Conservation (phyloP, 306 rosid species). For the Rubus idaeus region DNA sequence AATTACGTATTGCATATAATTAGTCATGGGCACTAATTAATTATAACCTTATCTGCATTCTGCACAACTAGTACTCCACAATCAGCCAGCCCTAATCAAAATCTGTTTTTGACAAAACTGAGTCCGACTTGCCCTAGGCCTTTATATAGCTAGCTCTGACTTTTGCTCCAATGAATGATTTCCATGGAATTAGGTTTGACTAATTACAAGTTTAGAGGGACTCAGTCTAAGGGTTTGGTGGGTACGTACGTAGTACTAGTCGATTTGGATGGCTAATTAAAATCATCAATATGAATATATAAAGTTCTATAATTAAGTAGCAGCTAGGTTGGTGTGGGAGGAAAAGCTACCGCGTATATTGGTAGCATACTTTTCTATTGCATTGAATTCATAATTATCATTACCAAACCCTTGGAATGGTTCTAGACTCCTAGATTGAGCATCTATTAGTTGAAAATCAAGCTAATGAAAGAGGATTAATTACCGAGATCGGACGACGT, state of each 20-base stretch:
- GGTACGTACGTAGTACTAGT: neutral
- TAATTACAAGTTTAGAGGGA: neutral
- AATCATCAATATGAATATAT: neutral
- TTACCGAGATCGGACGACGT: neutral
- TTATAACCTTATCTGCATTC: neutral
- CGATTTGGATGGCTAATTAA: neutral
- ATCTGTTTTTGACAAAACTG: neutral
- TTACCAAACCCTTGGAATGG: slow-evolving; percentile 1
- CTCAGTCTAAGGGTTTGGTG: slow-evolving; percentile 7
- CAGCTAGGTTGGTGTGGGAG: neutral
- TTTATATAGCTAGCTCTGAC: neutral
- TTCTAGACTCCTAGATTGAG: neutral
- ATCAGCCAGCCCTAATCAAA: neutral
- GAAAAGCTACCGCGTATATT: neutral
- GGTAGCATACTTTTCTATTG: neutral
- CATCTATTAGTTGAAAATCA: neutral
- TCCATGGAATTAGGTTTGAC: slow-evolving; percentile 1
- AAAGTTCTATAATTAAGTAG: neutral
- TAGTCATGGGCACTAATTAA: neutral
- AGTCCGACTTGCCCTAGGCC: neutral
- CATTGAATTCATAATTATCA: neutral
- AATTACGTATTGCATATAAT: neutral
- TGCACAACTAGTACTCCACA: neutral
- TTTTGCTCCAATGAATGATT: neutral
- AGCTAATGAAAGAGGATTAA: neutral